Conservation (phyloP, 257 asterid species). For the Solanum corneliomulleri region DNA sequence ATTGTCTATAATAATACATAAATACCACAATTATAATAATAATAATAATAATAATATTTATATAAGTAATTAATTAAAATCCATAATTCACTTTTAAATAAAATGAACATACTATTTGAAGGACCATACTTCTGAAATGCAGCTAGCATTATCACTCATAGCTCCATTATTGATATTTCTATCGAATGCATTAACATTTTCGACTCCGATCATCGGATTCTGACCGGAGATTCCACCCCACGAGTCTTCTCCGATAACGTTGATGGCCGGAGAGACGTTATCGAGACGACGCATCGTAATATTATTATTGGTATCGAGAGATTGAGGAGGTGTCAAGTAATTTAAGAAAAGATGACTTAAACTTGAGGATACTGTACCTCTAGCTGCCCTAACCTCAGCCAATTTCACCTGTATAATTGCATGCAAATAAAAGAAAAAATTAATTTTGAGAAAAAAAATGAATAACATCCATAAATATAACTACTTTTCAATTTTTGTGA, state of each 20-base stretch:
- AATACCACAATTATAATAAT: not conserved
- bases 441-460: not conserved
- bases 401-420: conserved; percentile 53
- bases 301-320: conserved; percentile 1
- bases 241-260: conserved; percentile 17
- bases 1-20: not conserved
- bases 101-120: conserved; percentile 47
- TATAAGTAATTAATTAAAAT: not conserved
- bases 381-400: conserved; percentile 78
- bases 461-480: not conserved
- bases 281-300: conserved; percentile 20
- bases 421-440: not conserved
- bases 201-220: conserved; percentile 6
- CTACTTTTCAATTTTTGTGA: not conserved
- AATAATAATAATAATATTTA: not conserved
- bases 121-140: conserved; percentile 42
- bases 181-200: conserved; percentile 18
- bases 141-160: conserved; percentile 16
- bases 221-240: conserved; percentile 17
- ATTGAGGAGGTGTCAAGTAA: conserved; percentile 41
- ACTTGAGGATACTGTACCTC: conserved; percentile 66
- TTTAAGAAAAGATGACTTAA: conserved; percentile 70
- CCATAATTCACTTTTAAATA: not conserved
- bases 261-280: conserved; percentile 27
- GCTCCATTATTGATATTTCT: conserved; percentile 24